A percentile compares a stretch with the other conserved stretches of the same genome.
Conservation (phyloP, 129 eudicot genomes). For the Kitagawia praeruptora region DNA sequence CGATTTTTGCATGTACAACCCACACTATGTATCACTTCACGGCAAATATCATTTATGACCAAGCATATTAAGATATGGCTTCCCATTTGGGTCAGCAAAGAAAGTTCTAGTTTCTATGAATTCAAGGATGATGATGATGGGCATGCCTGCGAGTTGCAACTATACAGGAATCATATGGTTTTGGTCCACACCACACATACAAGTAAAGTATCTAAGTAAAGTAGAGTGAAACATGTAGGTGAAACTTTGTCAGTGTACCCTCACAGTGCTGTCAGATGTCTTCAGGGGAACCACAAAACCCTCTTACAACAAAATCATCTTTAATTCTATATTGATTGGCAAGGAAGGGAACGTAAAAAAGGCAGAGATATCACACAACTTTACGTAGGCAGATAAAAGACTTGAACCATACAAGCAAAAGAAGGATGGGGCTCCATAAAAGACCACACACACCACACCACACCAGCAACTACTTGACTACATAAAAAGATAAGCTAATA, state of each 20-base stretch:
- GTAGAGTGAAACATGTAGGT: not conserved
- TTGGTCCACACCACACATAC: not conserved
- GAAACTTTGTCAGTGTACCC: not conserved
- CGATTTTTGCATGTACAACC: not conserved
- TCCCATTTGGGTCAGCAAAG: not conserved
- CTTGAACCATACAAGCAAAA: not conserved
- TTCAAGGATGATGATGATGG: not conserved
- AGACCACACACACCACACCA: not conserved
- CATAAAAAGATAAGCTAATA: not conserved
- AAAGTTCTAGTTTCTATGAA: not conserved
- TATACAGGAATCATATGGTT: not conserved
- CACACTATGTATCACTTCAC: not conserved
- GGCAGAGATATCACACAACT: not conserved
- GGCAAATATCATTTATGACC: no score
- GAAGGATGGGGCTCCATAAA: not conserved
- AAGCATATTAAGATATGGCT: not conserved
- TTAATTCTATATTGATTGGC: not conserved
- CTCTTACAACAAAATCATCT: not conserved
- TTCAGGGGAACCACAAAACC: not conserved
- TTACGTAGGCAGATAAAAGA: not conserved
- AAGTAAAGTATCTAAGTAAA: no score
- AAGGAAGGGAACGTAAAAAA: not conserved
- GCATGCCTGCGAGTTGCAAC: not conserved
- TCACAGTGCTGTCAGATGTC: not conserved
- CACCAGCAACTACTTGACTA: not conserved